Conservation (phyloP, 768 basidiomycete genomes). For the Phanerodontia chrysosporium region DNA sequence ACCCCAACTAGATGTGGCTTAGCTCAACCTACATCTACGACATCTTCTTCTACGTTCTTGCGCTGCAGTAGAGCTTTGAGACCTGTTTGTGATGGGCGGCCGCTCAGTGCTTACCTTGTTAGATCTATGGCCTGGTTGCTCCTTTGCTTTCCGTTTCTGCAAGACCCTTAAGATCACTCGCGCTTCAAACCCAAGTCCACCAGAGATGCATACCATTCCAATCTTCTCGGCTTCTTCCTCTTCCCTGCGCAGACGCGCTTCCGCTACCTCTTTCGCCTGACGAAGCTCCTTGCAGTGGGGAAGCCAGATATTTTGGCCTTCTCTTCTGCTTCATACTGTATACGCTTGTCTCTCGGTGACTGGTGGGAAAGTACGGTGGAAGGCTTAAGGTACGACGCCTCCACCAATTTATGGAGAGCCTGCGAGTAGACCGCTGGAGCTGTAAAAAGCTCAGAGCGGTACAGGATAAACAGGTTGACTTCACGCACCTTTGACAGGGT, state of each 20-base stretch:
- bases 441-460: slow-evolving; percentile 13
- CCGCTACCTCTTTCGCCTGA: slow-evolving; percentile 64
- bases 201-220: slow-evolving; percentile 53
- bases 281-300: slow-evolving; percentile 76
- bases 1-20: neutral
- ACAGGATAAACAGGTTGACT: no score
- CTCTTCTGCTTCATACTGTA: slow-evolving; percentile 78
- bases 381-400: slow-evolving; percentile 69
- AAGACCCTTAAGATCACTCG: neutral
- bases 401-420: slow-evolving; percentile 67
- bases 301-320: slow-evolving; percentile 69
- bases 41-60: slow-evolving; percentile 47
- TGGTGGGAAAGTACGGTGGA: slow-evolving; percentile 74
- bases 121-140: slow-evolving; percentile 41
- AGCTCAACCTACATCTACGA: slow-evolving; percentile 58
- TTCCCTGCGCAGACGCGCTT: slow-evolving; percentile 58
- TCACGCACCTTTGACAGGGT: slow-evolving; percentile 33
- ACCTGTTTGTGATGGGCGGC: neutral
- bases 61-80: slow-evolving; percentile 28
- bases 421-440: slow-evolving; percentile 49
- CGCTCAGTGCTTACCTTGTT: slow-evolving; percentile 43
- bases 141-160: slow-evolving; percentile 63
- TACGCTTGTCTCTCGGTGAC: slow-evolving; percentile 76
- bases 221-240: slow-evolving; percentile 72
- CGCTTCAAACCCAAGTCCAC: neutral